Percentiles rank a stretch among this genome's conserved stretches.
phyloP scores from a whole-genome alignment of 345 rosid genomes.

The Microcos paniculata region DNA sequence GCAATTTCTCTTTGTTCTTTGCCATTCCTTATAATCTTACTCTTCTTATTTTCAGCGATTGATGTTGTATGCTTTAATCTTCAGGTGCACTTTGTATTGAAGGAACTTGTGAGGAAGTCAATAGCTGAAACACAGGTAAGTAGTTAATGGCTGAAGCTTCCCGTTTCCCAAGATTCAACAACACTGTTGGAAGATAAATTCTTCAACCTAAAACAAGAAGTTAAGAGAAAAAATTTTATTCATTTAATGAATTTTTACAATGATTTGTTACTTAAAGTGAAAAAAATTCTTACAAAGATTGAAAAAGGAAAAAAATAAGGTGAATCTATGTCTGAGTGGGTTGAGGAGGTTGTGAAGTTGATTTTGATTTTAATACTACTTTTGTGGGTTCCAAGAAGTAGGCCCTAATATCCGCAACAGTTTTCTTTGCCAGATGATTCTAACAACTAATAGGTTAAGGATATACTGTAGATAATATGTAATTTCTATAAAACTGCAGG shows the following conservation, averaged over 20 bases:
- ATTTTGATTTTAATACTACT: neutral
- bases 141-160: conserved; percentile 13
- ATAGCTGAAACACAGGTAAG: conserved; percentile 90
- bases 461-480: neutral
- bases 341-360: neutral
- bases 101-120: conserved; percentile 96
- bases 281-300: neutral
- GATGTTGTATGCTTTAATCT: conserved; percentile 3
- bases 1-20: neutral
- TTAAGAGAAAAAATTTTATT: neutral
- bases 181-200: neutral
- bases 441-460: neutral
- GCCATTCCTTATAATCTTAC: neutral
- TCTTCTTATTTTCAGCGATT: neutral
- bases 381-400: neutral
- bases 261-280: neutral
- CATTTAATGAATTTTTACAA: neutral
- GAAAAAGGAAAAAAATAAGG: neutral
- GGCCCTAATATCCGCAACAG: neutral
- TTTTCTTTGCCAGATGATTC: neutral
- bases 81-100: conserved; percentile 91
- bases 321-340: neutral
- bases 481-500: conserved; percentile 43
- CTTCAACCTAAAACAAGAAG: neutral
- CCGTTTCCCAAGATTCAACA: neutral